Base-by-base conservation (phyloP, 805 yeast genomes). In the Novakomyces olei region DNA sequence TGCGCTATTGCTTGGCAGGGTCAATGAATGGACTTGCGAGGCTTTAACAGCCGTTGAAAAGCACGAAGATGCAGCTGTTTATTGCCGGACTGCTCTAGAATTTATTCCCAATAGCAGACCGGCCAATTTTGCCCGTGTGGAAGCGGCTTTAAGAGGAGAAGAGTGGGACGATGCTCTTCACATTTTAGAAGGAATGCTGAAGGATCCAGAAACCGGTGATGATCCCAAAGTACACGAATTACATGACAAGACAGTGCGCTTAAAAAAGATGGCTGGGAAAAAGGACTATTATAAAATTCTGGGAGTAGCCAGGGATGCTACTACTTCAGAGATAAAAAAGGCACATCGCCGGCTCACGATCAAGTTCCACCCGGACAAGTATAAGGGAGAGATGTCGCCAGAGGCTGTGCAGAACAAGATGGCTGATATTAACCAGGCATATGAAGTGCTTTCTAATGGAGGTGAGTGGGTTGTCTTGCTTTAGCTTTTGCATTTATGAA, bases 361-460 rank as follows among this genome's bases (percentile, higher is more conserved):
- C 45, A 70, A 70, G 46, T 79, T 65, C 50, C 98, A 85, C 48
- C 98, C 98, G 0, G 98, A 85, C 53, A 88, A 85, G 50, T 72
- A 77, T 47, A 70, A 69, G 44, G 72, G 69, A 23, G 25, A 49
- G 74, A 37, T 59, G 71, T 5, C 62, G 67, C n/a, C n/a, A 19
- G 78, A 71, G 20, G 65, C 74, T 37, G 73, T 75, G 24, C 92
- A 80, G 51, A 58, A 58, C 32, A 78, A 76, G 44, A 88, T 85
- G 83, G 80, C 91, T 30, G 83, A 74, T 35, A 77, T 85, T 40
- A 88, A 85, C 51, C 79, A 76, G 47, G 96, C 96, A 0, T 81
- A 88, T 51, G 95, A 81, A 48, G 72, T 74, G 2, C 58, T 85
- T 24, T 66, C 81, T 6, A 69, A 76, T 41, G 66, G 67, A 2